Evolutionary conservation across 495 filamentous ascomycete species (phyloP).

Genomic region (Lasiosphaeria hispida): DNA sequence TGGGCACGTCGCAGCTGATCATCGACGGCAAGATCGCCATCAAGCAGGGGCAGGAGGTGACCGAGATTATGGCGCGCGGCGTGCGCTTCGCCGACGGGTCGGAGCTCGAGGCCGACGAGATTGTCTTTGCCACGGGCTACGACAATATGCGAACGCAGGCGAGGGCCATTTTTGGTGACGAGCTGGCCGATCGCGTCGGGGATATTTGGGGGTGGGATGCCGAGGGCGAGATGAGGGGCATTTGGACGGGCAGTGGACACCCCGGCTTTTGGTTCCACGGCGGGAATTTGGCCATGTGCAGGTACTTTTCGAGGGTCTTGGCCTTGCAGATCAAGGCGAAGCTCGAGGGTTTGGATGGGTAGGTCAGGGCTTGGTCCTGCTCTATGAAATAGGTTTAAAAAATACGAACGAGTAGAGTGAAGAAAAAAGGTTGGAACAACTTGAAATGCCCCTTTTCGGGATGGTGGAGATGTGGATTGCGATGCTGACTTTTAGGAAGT

Average conservation of each 20-base stretch:
- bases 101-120: constrained; percentile 70
- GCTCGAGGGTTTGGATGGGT: constrained; percentile 48
- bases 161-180: constrained; percentile 65
- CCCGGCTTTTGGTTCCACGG: constrained; percentile 83
- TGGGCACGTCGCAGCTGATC: constrained; percentile 71
- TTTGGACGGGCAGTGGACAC: constrained; percentile 71
- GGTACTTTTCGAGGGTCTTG: constrained; percentile 68
- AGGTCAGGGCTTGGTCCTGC: too few relatives aligned
- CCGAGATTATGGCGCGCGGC: constrained; percentile 57
- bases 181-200: constrained; percentile 60
- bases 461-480: too few relatives aligned
- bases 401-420: too few relatives aligned
- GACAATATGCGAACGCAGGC: constrained; percentile 70
- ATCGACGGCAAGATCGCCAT: constrained; percentile 73
- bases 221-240: constrained; percentile 70
- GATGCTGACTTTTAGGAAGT: too few relatives aligned
- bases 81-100: constrained; percentile 66
- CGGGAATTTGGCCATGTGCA: constrained; percentile 70
- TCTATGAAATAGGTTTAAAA: too few relatives aligned
- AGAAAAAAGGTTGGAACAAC: too few relatives aligned
- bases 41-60: constrained; percentile 67
- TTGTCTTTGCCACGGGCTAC: constrained; percentile 83
- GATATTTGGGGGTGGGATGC: constrained; percentile 78
- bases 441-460: too few relatives aligned
- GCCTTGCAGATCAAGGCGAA: constrained; percentile 74